These are phyloP conservation scores for Chloropicon primus DNA, from an alignment of 139 green algal genomes.

Conservation along the genomic window DNA sequence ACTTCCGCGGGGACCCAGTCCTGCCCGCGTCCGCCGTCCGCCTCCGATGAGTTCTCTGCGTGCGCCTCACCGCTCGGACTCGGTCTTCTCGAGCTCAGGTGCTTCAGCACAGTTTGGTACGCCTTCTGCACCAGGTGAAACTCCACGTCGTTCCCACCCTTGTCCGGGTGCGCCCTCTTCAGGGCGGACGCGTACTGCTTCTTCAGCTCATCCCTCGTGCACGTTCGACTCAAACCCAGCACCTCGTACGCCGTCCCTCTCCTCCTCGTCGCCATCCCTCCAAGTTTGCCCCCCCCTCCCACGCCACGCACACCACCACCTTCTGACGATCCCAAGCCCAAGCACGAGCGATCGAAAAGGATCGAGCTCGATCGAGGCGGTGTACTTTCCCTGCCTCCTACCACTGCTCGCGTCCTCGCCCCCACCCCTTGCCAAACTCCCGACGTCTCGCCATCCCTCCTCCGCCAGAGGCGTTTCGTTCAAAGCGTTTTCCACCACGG, in stretches of 20 bases:
- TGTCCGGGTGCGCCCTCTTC: neutral
- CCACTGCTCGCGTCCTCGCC: too few relatives aligned
- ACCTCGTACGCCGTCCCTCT: neutral
- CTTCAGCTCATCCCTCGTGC: neutral
- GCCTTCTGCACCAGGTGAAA: neutral
- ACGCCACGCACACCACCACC: too few relatives aligned
- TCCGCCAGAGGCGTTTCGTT: too few relatives aligned
- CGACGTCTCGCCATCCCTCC: too few relatives aligned
- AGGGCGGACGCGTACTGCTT: neutral
- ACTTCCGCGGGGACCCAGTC: neutral
- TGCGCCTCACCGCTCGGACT: neutral
- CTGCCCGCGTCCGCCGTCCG: too few relatives aligned
- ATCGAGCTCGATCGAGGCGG: too few relatives aligned
- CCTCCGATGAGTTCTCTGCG: neutral
- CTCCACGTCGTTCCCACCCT: neutral
- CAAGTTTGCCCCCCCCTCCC: neutral
- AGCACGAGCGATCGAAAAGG: too few relatives aligned
- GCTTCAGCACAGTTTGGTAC: neutral
- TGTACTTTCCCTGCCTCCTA: too few relatives aligned
- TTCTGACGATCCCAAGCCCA: too few relatives aligned
- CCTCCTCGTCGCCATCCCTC: too few relatives aligned
- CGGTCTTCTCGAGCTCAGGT: neutral
- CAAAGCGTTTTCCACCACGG: too few relatives aligned
- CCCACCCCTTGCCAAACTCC: too few relatives aligned
- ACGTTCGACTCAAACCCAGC: neutral